Percentiles rank a stretch among this genome's conserved stretches.
Conservation (phyloP, 2,329 filamentous ascomycete genomes). For the Botryotinia globosa region DNA sequence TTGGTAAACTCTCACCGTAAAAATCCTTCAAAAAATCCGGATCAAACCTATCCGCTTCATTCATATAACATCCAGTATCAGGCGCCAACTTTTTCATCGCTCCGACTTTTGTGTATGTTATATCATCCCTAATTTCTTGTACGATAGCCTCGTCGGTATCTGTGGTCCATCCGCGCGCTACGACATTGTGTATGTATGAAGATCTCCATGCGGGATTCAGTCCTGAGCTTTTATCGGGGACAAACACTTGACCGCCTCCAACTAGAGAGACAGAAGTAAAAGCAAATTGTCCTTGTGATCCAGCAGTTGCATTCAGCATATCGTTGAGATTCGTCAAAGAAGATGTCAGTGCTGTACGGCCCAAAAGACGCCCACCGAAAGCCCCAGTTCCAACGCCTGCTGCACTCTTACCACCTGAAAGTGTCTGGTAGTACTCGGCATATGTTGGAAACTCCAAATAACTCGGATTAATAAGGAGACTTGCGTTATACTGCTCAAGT, state of each 20-base stretch:
- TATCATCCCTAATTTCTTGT: slow-evolving; percentile 15
- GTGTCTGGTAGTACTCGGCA: slow-evolving; percentile 37
- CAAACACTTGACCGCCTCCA: slow-evolving; percentile 37
- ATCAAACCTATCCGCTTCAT: slow-evolving; percentile 43
- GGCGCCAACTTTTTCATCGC: slow-evolving; percentile 41
- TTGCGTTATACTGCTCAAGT: slow-evolving; percentile 14
- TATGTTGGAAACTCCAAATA: slow-evolving; percentile 32
- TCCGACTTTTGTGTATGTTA: slow-evolving; percentile 25
- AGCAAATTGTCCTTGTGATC: slow-evolving; percentile 29
- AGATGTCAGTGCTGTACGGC: slow-evolving; percentile 29
- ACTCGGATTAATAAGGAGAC: slow-evolving; percentile 22
- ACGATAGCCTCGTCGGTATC: not conserved
- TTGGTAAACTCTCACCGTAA: slow-evolving; percentile 39
- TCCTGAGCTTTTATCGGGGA: slow-evolving; percentile 32
- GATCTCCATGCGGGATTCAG: slow-evolving; percentile 37
- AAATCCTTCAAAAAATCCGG: slow-evolving; percentile 39
- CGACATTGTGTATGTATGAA: slow-evolving; percentile 27
- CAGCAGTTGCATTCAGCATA: slow-evolving; percentile 35
- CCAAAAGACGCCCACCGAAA: slow-evolving; percentile 37
- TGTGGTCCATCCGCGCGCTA: slow-evolving; percentile 21
- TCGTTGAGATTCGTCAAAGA: slow-evolving; percentile 25
- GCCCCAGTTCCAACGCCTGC: slow-evolving; percentile 26
- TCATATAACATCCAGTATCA: slow-evolving; percentile 44
- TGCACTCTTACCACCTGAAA: slow-evolving; percentile 26
- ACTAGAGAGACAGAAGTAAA: slow-evolving; percentile 36